A percentile compares a stretch with the other conserved stretches of the same genome.
Evolutionary conservation across 2,329 filamentous ascomycete genomes (phyloP).

Genomic region (Rhynchosporium agropyri): DNA sequence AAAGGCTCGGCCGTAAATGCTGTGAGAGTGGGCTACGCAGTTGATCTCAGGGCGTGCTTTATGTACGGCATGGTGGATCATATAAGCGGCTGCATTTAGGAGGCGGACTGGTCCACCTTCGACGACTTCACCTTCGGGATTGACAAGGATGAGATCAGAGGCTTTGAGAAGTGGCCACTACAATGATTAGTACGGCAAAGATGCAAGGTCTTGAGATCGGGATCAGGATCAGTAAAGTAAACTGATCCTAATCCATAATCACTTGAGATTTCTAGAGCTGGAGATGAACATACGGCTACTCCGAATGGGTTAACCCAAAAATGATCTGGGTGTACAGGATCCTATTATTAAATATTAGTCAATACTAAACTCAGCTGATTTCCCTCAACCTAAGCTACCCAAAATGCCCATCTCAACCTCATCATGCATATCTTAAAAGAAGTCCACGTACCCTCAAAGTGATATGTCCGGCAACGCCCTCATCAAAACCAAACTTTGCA

Average conservation of each 20-base stretch:
- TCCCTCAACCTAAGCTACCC: background rate
- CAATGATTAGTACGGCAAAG: too few relatives aligned
- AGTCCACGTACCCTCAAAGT: conserved; percentile 41
- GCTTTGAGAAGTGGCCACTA: conserved; percentile 53
- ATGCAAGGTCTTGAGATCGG: too few relatives aligned
- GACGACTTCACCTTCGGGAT: conserved; percentile 62
- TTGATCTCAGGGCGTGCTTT: conserved; percentile 60
- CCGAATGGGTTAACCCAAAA: conserved; percentile 45
- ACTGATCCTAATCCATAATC: too few relatives aligned
- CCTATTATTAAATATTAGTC: conserved; percentile 30
- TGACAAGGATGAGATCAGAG: conserved; percentile 69
- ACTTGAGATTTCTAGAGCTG: too few relatives aligned
- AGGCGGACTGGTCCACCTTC: conserved; percentile 54
- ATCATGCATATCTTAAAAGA: background rate
- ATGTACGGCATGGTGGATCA: conserved; percentile 63
- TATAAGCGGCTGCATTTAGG: conserved; percentile 51
- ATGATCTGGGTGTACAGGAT: conserved; percentile 41
- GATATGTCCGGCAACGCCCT: conserved; percentile 52
- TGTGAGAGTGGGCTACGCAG: conserved; percentile 61
- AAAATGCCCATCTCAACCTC: background rate
- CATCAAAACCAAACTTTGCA: conserved; percentile 49
- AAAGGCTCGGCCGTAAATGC: conserved; percentile 62
- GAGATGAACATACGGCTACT: conserved; percentile 28
- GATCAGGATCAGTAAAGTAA: too few relatives aligned
- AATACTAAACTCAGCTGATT: background rate